Conservation (phyloP, 345 rosid species). For the Atalantia buxifolia region DNA sequence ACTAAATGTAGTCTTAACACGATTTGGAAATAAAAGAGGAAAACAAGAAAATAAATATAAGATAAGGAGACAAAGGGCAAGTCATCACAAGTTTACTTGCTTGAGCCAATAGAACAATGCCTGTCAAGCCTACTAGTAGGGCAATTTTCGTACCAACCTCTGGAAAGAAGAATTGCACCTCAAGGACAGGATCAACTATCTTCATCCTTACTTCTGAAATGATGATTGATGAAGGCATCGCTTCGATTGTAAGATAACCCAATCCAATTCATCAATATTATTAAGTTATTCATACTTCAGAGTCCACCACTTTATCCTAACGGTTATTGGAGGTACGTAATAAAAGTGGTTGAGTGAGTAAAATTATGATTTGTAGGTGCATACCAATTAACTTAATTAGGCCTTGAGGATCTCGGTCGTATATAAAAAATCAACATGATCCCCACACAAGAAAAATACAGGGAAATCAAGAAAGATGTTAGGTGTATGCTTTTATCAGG, state of each 20-base stretch:
- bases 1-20: neutral
- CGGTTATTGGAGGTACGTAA: neutral
- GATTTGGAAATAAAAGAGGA: neutral
- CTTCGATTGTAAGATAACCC: slow-evolving; percentile 22
- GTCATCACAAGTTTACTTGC: neutral
- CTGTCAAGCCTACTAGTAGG: neutral
- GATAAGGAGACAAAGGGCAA: neutral
- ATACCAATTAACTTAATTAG: neutral
- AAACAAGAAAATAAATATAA: neutral
- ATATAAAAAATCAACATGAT: neutral
- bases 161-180: slow-evolving; percentile 7
- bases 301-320: neutral
- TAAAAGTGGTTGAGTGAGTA: neutral
- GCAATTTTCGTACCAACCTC: neutral
- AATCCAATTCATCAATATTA: neutral
- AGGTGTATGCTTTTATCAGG: neutral
- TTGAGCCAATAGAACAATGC: neutral
- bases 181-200: slow-evolving; percentile 15
- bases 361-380: no score
- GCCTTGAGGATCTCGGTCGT: neutral
- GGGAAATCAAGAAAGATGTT: neutral
- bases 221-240: slow-evolving; percentile 20
- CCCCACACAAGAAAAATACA: no score
- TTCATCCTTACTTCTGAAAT: slow-evolving; percentile 8
- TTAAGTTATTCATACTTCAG: neutral